Base-by-base conservation (phyloP, 768 basidiomycete species). In the Suillus occidentalis region DNA sequence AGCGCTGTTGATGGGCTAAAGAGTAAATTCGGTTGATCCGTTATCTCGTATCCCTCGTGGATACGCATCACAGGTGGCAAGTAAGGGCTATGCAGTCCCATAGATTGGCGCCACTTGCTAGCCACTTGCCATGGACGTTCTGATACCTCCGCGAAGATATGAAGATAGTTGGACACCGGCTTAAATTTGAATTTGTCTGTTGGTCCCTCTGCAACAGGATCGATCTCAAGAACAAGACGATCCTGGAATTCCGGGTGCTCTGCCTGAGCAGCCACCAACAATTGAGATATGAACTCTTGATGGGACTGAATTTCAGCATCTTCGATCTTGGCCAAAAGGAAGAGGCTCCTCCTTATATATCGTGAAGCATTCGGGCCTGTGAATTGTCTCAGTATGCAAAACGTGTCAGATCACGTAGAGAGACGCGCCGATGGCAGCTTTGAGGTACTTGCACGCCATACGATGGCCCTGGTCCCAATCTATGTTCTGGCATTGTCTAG, bases 401-500 rank as follows among this genome's bases (percentile, higher is more conserved):
- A 59, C 1, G 9, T 28, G 28, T 55, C 12, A 39, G 6, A 20
- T 42, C 12, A 13, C 18, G 12, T 20, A 59, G 18, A 18, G 25
- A 42, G 40, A 59, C 58, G 58, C 18, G 40, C 58, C 58, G 20
- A 59, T 42, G 6, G 58, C 39, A 59, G 58, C 58, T 42, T 59
- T 59, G 40, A 59, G 58, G 58, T 59, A 59, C 18, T 59, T 59
- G 58, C 58, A 59, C 6, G 58, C 58, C 18, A 22, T 42, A 20
- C 58, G 58, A 59, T 59, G 58, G 8, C 40, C 25, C 42, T 42
- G 40, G 40, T 59, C 58, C 58, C 58, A 59, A 31, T 59, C 58
- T 22, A 43, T 42, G 2, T 42, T 59, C 40, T 59, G 58, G 12
- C 58, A 59, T 59, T 59, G 58, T 31, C 40, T 59, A 42, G 58